These are phyloP conservation scores for Neurospora hispaniola DNA, from an alignment of 495 filamentous ascomycete species.

Conservation along the genomic window DNA sequence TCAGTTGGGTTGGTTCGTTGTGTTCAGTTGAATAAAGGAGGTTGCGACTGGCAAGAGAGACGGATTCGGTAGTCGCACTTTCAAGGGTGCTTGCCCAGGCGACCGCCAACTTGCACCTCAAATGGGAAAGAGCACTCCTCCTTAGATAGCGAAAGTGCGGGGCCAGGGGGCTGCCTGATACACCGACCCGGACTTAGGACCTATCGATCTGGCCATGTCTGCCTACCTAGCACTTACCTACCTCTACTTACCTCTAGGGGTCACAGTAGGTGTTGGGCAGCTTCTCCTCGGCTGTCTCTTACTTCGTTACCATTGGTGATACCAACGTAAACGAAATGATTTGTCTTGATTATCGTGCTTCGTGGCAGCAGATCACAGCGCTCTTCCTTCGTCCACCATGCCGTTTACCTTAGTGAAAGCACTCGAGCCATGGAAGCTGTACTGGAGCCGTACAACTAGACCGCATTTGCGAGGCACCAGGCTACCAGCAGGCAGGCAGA, in stretches of 20 bases:
- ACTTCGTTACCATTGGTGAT: neutral
- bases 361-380: neutral
- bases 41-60: neutral
- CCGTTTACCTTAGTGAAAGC: neutral
- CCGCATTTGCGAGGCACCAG: neutral
- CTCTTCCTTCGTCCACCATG: neutral
- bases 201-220: neutral
- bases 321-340: neutral
- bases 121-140: neutral
- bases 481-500: neutral
- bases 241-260: neutral
- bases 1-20: neutral
- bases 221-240: too few species aligned
- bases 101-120: neutral
- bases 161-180: neutral
- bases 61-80: neutral
- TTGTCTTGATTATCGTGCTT: neutral
- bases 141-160: neutral
- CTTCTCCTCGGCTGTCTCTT: neutral
- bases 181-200: neutral
- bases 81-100: neutral
- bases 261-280: neutral
- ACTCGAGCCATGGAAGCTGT: neutral
- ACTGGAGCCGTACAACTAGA: neutral
- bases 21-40: neutral